These are phyloP conservation scores for Vaucheria bursata DNA, from an alignment of 352 stramenopile species.

Conservation along the genomic window DNA sequence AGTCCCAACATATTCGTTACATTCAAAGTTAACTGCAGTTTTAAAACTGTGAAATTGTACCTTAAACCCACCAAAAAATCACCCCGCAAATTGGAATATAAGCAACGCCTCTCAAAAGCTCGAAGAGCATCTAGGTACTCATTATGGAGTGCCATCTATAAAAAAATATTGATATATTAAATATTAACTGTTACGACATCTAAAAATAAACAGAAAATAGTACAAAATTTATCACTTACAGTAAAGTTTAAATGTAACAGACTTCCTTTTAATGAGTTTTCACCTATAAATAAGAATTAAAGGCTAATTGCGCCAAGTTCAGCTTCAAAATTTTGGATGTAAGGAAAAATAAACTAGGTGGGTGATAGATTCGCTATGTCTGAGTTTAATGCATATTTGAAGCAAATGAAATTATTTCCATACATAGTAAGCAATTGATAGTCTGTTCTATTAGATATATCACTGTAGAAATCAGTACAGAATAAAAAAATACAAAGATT, in stretches of 20 bases:
- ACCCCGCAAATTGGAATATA: slow-evolving; percentile 36
- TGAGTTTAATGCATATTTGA: not conserved
- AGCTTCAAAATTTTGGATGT: no score
- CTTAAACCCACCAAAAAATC: slow-evolving; percentile 39
- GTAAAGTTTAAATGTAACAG: no score
- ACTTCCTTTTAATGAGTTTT: not conserved
- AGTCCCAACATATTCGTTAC: no score
- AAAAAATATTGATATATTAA: slow-evolving; percentile 14
- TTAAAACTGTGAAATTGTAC: no score
- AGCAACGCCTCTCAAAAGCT: slow-evolving; percentile 22
- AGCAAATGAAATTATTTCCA: not conserved
- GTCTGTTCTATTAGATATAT: no score
- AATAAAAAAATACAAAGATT: no score
- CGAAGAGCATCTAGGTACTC: slow-evolving; percentile 34
- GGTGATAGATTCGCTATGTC: not conserved
- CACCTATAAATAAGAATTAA: no score
- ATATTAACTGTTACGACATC: not conserved
- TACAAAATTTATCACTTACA: no score
- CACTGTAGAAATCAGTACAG: no score
- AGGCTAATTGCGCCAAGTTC: not conserved
- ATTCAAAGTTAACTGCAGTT: no score
- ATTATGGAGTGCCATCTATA: slow-evolving; percentile 32
- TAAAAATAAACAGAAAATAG: not conserved
- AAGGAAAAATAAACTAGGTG: not conserved
- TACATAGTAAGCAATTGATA: no score